Conservation (phyloP, 176 grass and related monocot genomes). For the Alopecurus myosuroides region DNA sequence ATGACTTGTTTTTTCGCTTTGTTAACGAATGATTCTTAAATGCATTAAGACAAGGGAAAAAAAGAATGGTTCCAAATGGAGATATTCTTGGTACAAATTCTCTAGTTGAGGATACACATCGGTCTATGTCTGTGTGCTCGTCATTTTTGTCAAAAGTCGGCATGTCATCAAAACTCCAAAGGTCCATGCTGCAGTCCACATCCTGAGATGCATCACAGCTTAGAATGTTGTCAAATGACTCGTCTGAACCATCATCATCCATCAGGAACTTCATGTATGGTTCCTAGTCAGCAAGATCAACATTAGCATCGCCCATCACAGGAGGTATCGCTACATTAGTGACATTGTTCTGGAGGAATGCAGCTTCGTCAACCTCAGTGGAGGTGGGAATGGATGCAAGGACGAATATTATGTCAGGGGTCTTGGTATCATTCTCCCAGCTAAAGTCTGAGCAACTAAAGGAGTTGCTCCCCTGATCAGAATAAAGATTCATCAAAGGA, state of each 20-base stretch:
- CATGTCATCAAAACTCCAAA: slow-evolving; percentile 87
- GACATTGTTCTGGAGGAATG: slow-evolving; percentile 19
- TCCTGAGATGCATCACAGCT: slow-evolving; percentile 45
- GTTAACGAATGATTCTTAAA: no score
- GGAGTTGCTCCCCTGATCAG: slow-evolving; percentile 79
- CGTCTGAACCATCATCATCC: slow-evolving; percentile 41
- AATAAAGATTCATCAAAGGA: slow-evolving; percentile 40
- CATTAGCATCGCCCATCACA: slow-evolving; percentile 8
- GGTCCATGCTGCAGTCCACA: slow-evolving; percentile 34
- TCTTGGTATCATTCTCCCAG: slow-evolving; percentile 39
- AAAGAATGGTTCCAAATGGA: no score
- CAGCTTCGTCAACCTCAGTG: slow-evolving; percentile 11
- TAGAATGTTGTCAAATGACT: slow-evolving; percentile 43
- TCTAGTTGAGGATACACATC: no score
- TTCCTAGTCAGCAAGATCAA: slow-evolving; percentile 45
- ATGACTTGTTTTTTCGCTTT: no score
- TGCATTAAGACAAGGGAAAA: no score
- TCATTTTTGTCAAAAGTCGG: no score
- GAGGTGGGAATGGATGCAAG: slow-evolving; percentile 19
- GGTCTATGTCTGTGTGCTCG: no score
- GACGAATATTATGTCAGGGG: slow-evolving; percentile 36
- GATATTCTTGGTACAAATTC: no score
- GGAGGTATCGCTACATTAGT: background rate
- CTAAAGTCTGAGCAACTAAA: slow-evolving; percentile 33
- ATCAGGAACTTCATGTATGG: slow-evolving; percentile 69